phyloP scores from a whole-genome alignment of 345 rosid species.

The Hevea brasiliensis region DNA sequence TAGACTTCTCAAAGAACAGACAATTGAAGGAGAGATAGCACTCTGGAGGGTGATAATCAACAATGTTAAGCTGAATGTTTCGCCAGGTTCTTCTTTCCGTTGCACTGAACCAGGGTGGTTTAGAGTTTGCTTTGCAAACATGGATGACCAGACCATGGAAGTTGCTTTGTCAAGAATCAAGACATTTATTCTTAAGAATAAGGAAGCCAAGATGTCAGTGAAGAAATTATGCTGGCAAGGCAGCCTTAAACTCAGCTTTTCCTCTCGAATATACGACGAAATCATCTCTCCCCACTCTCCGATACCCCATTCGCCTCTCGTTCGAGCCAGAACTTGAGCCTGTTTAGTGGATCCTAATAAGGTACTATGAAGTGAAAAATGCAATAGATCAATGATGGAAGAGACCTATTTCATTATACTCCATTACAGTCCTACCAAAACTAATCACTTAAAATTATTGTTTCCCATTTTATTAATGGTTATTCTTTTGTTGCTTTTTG shows the following conservation, averaged over 20 bases:
- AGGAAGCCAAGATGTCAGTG: conserved; percentile 39
- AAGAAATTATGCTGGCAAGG: conserved; percentile 61
- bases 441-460: too few species aligned
- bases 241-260: conserved; percentile 65
- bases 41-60: conserved; percentile 73
- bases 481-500: too few species aligned
- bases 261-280: conserved; percentile 52
- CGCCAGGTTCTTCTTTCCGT: conserved; percentile 84
- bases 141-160: conserved; percentile 75
- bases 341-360: too few species aligned
- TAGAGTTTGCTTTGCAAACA: conserved; percentile 90
- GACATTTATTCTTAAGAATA: conserved; percentile 44
- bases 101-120: conserved; percentile 90
- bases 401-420: too few species aligned
- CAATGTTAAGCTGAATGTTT: conserved; percentile 80
- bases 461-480: too few species aligned
- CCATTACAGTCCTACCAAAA: too few species aligned
- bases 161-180: conserved; percentile 66
- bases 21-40: conserved; percentile 50
- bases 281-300: conserved; percentile 74
- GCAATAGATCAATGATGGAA: too few species aligned
- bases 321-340: conserved; percentile 50
- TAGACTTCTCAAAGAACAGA: conserved; percentile 51
- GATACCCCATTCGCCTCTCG: conserved; percentile 67
- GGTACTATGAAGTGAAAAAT: too few species aligned